phyloP scores from a whole-genome alignment of 768 basidiomycete species.

The Chalciporus piperatus region DNA sequence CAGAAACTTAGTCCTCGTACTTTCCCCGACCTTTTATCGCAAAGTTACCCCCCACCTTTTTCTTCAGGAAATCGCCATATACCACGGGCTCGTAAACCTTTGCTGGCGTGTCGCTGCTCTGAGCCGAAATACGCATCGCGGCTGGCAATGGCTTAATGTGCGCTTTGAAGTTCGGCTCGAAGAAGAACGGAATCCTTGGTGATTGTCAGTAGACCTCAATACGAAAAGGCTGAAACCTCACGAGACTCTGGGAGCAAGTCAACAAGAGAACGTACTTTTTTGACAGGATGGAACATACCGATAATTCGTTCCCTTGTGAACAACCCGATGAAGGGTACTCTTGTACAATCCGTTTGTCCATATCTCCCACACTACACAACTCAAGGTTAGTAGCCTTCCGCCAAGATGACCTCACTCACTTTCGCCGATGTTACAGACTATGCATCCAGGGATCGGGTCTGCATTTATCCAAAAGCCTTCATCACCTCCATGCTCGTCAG shows the following conservation, averaged over 20 bases:
- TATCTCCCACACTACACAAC: constrained; percentile 78
- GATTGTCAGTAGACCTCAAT: constrained; percentile 2
- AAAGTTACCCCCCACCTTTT: constrained; percentile 78
- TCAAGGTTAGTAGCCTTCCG: neutral
- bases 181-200: constrained; percentile 85
- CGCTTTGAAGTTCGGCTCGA: constrained; percentile 85
- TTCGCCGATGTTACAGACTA: constrained; percentile 92
- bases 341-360: constrained; percentile 88
- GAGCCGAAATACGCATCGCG: constrained; percentile 40
- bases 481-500: constrained; percentile 51
- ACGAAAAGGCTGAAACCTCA: constrained; percentile 35
- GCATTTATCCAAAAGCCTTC: constrained; percentile 79
- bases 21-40: constrained; percentile 36
- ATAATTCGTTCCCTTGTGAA: constrained; percentile 75
- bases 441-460: constrained; percentile 76
- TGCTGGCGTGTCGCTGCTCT: constrained; percentile 15
- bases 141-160: constrained; percentile 62
- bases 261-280: neutral
- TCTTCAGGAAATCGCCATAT: constrained; percentile 77
- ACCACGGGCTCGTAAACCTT: constrained; percentile 47
- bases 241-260: constrained; percentile 56
- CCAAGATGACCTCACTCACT: constrained; percentile 46
- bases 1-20: constrained; percentile 20
- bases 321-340: constrained; percentile 86
- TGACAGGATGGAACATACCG: constrained; percentile 26